Conservation (phyloP, 805 yeast species). For the Schwanniomyces polymorphus region DNA sequence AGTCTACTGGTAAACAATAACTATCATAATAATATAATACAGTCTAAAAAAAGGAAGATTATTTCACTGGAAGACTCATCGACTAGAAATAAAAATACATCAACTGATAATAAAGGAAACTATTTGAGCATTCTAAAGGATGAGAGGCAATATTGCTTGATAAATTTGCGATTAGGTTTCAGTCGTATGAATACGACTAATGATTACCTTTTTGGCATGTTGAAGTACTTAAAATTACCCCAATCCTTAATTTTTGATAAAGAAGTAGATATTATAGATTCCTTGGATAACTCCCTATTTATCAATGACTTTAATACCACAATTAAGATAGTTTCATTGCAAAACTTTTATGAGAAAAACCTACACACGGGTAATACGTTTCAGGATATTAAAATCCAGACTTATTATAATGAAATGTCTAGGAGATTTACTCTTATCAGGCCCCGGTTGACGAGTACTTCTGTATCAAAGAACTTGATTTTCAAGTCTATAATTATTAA, state of each 20-base stretch:
- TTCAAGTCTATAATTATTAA: background rate
- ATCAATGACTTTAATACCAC: background rate
- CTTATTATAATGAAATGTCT: background rate
- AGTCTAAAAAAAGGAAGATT: conserved; percentile 16
- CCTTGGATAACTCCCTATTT: background rate
- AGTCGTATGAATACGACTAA: background rate
- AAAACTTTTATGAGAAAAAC: background rate
- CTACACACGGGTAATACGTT: background rate
- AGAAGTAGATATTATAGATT: background rate
- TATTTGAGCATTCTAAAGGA: background rate
- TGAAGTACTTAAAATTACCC: background rate
- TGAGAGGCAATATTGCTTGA: background rate
- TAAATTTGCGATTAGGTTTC: background rate
- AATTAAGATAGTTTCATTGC: background rate
- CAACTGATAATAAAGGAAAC: background rate
- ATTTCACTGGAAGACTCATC: background rate
- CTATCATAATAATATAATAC: conserved; percentile 25
- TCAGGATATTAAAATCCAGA: background rate
- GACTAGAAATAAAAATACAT: background rate
- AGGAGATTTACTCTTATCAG: background rate
- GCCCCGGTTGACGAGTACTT: background rate
- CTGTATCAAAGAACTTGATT: background rate
- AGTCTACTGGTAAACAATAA: conserved; percentile 7
- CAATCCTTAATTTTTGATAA: background rate
- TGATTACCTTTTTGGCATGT: background rate